Base-by-base conservation (phyloP, 2,329 filamentous ascomycete species). In the Fusarium sp. region DNA sequence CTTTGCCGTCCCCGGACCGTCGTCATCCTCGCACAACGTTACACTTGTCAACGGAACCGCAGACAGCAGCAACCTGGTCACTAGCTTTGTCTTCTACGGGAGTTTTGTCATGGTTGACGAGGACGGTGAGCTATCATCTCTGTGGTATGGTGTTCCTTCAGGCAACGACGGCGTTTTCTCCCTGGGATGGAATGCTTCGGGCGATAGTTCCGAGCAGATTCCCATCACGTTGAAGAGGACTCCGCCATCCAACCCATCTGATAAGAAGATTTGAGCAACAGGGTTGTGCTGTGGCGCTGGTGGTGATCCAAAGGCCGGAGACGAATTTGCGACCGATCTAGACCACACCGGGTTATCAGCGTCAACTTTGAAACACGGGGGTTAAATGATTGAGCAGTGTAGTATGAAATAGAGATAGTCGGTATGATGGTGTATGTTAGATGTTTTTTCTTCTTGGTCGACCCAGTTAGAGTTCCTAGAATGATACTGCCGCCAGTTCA, bases 221-320 rank as follows among this genome's bases (percentile, higher is more conserved):
- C n/a, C 53, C 34, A 46, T 61, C 36, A 65, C 62, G 9, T 40
- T 65, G 13, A 65, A 61, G 58, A 57, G 11, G 15, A 65, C 57
- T 28, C 52, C 57, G 4, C 62, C 62, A 23, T 65, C 62, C 3
- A 63, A 58, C 27, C 46, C 46, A 36, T 12, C 30, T 9, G 16
- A 50, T 23, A 23, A 23, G 23, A 23, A 23, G 4, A 23, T 23
- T 23, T 23, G 23, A 23, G 23, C 23, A 23, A 1, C 23, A 23
- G 23, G 23, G 23, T 23, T 23, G 23, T 23, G 23, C 23, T 23
- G 23, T 23, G 23, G 23, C 23, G 23, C 23, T 23, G 23, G 23
- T 23, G 23, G 23, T 23, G 23, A 23, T 23, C 23, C 23, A 23
- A 23, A 23, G 23, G 23, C 23, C 4, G 23, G 23, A 23, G 23